Evolutionary conservation across 331 rosid species (phyloP).

Genomic region (Acacia pycnantha): DNA sequence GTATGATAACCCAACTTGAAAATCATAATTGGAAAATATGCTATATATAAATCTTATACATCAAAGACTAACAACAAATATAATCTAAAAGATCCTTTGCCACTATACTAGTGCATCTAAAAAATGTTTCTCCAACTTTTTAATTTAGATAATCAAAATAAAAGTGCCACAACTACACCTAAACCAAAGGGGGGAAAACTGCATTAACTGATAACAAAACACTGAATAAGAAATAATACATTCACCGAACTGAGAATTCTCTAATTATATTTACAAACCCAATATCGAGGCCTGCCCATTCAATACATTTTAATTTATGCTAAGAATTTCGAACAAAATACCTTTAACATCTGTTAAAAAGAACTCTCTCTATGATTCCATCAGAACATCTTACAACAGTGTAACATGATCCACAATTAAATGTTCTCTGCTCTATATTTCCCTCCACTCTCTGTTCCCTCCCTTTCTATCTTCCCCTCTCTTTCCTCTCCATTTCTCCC

Average conservation of each 20-base stretch:
- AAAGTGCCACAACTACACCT: not conserved
- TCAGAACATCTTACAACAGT: not conserved
- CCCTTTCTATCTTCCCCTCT: not conserved
- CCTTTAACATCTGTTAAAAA: not conserved
- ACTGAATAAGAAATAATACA: not conserved
- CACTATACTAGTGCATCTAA: conserved; percentile 12
- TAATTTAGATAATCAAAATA: conserved; percentile 9
- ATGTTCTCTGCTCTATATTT: not conserved
- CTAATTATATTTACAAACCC: not conserved
- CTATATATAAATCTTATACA: not conserved
- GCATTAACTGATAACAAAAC: not conserved
- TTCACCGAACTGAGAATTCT: not conserved
- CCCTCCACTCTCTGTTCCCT: not conserved
- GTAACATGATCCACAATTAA: not conserved
- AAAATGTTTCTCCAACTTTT: conserved; percentile 6
- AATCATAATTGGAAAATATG: not conserved
- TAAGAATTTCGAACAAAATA: not conserved
- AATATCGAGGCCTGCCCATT: not conserved
- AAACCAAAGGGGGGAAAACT: not conserved
- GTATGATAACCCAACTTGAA: not conserved
- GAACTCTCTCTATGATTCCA: not conserved
- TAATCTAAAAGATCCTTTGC: conserved; percentile 9
- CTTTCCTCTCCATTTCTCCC: not conserved
- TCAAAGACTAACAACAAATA: conserved; percentile 8
- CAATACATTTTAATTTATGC: not conserved